Conservation (phyloP, 2,329 filamentous ascomycete species). For the Rhexocercosporidium sp. region DNA sequence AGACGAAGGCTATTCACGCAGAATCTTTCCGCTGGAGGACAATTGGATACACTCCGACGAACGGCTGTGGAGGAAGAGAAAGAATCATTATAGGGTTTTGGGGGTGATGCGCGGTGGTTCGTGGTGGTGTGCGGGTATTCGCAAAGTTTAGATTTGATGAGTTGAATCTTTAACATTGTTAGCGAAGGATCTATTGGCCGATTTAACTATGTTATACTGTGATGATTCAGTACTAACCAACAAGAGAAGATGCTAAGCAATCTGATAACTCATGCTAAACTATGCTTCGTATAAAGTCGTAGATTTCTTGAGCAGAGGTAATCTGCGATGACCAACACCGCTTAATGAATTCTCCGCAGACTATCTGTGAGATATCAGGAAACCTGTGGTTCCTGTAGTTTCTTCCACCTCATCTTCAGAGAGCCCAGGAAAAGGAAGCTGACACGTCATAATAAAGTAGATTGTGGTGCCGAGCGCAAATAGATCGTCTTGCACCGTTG, state of each 20-base stretch:
- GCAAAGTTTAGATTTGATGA: too few species aligned
- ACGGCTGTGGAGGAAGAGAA: too few species aligned
- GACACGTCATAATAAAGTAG: slow-evolving; percentile 44
- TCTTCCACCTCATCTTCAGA: slow-evolving; percentile 40
- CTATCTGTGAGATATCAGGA: slow-evolving; percentile 37
- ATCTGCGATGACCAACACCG: slow-evolving; percentile 40
- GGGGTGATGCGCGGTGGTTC: not conserved
- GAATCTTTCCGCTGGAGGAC: not conserved
- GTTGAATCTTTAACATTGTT: too few species aligned
- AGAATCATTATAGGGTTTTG: too few species aligned
- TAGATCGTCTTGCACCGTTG: slow-evolving; percentile 41
- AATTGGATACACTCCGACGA: too few species aligned
- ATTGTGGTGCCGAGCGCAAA: slow-evolving; percentile 45
- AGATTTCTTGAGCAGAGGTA: slow-evolving; percentile 14
- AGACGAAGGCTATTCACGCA: slow-evolving; percentile 17
- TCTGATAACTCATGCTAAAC: too few species aligned
- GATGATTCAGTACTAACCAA: too few species aligned
- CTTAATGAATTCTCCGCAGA: slow-evolving; percentile 39
- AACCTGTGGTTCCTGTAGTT: slow-evolving; percentile 38
- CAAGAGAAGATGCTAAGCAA: too few species aligned
- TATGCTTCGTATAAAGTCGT: slow-evolving; percentile 11
- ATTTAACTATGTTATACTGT: too few species aligned
- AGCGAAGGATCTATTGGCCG: too few species aligned
- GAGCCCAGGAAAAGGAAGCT: slow-evolving; percentile 41
- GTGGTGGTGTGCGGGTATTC: not conserved